Conservation (phyloP, 2,329 filamentous ascomycete genomes). For the Colletotrichum acutatum region DNA sequence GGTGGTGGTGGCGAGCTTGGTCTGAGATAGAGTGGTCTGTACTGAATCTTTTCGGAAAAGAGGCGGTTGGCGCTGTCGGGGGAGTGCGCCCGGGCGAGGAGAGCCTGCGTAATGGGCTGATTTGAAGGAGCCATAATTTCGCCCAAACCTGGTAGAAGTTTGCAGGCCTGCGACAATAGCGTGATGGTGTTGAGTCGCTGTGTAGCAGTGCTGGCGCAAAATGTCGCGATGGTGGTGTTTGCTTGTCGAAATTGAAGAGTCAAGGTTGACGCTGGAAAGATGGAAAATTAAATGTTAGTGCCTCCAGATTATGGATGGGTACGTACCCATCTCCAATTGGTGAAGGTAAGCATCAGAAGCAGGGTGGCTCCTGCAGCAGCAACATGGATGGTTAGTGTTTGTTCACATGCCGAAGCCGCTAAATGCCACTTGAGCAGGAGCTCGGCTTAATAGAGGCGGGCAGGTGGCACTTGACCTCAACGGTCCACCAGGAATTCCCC, state of each 20-base stretch:
- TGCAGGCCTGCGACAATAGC: neutral
- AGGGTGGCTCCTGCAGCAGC: conserved; percentile 9
- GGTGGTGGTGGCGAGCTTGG: conserved; percentile 75
- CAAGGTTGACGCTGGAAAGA: neutral
- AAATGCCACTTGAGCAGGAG: neutral
- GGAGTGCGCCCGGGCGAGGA: conserved; percentile 84
- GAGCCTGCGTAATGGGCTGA: conserved; percentile 64
- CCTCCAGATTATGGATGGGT: conserved; percentile 25
- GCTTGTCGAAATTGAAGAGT: neutral
- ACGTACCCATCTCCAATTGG: neutral
- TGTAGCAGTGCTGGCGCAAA: neutral
- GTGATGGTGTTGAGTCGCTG: neutral
- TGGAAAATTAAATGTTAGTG: conserved; percentile 38
- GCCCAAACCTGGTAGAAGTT: neutral
- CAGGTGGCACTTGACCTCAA: conserved; percentile 26
- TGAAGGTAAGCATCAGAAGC: neutral
- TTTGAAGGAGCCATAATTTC: conserved; percentile 46
- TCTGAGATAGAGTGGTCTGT: conserved; percentile 82
- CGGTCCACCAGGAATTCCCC: conserved; percentile 25
- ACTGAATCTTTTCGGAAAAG: conserved; percentile 84
- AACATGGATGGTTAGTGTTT: conserved; percentile 15
- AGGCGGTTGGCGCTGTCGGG: conserved; percentile 77
- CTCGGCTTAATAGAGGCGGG: conserved; percentile 14
- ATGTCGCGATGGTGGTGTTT: neutral
- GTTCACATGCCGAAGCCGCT: conserved; percentile 35